These are phyloP conservation scores for Neofusicoccum sp. DNA, from an alignment of 2,329 filamentous ascomycete genomes.

Conservation along the genomic window DNA sequence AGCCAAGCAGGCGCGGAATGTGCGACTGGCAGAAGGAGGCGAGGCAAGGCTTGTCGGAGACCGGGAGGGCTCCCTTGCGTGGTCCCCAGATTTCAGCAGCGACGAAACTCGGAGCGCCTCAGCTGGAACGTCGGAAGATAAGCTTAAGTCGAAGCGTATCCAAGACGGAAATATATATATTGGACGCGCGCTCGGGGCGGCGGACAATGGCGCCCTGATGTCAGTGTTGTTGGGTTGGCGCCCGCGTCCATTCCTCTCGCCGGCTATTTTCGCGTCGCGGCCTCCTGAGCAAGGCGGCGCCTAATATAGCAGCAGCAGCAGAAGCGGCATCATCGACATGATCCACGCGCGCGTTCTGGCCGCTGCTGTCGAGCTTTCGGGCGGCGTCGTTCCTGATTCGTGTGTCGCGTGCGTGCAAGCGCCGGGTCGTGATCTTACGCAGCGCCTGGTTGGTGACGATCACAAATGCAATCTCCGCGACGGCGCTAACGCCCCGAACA, in stretches of 20 bases:
- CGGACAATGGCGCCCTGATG: not conserved
- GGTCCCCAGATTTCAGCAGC: not conserved
- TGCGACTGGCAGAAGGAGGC: not conserved
- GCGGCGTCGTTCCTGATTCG: not conserved
- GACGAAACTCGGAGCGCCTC: slow-evolving; percentile 9
- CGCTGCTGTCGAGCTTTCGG: not conserved
- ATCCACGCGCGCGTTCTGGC: slow-evolving; percentile 10
- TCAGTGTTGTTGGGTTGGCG: not conserved
- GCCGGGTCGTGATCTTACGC: not conserved
- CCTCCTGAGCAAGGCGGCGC: not conserved
- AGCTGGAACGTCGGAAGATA: not conserved
- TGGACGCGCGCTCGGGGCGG: not conserved
- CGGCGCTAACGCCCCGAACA: slow-evolving; percentile 12
- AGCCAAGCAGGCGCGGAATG: not conserved
- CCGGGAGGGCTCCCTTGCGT: not conserved
- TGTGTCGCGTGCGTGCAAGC: slow-evolving; percentile 1
- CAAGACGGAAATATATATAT: not conserved
- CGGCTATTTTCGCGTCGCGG: not conserved
- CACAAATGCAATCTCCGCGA: slow-evolving; percentile 7
- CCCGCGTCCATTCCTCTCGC: not conserved
- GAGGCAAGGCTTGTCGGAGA: not conserved
- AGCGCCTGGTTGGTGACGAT: slow-evolving; percentile 9
- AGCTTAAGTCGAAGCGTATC: not conserved
- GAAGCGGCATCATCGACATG: not conserved
- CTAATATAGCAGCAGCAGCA: slow-evolving; percentile 3